phyloP scores from a whole-genome alignment of 108 stramenopile species.

The Skeletonema potamos region DNA sequence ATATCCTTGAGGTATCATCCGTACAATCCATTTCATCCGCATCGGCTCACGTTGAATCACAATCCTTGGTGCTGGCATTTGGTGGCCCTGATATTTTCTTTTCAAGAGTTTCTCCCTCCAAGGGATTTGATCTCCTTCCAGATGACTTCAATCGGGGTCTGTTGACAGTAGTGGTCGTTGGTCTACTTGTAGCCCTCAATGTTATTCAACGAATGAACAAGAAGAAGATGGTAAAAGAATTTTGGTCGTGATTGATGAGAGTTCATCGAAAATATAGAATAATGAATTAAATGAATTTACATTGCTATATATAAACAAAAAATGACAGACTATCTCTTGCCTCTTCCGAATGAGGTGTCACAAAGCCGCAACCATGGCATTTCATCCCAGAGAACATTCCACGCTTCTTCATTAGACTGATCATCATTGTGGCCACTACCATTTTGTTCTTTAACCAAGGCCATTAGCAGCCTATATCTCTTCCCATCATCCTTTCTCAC shows the following conservation, averaged over 20 bases:
- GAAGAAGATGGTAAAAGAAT: slow-evolving; percentile 50
- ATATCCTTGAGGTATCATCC: slow-evolving; percentile 63
- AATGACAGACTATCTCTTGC: not conserved
- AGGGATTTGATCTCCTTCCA: slow-evolving; percentile 87
- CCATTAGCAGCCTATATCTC: slow-evolving; percentile 60
- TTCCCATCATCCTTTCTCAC: slow-evolving; percentile 65
- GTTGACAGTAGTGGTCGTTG: slow-evolving; percentile 61
- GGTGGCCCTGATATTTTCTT: slow-evolving; percentile 91
- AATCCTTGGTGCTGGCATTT: slow-evolving; percentile 70
- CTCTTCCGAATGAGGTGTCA: slow-evolving; percentile 52
- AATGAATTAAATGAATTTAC: not conserved
- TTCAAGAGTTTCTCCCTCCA: slow-evolving; percentile 76
- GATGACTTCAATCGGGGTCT: slow-evolving; percentile 78
- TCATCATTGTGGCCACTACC: not conserved
- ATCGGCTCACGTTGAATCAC: slow-evolving; percentile 81
- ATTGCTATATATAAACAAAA: no score
- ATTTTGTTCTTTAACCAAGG: slow-evolving; percentile 20
- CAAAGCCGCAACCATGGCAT: slow-evolving; percentile 63
- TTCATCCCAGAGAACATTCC: slow-evolving; percentile 51
- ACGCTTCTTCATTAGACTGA: slow-evolving; percentile 24
- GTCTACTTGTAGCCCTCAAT: slow-evolving; percentile 52
- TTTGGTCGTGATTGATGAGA: slow-evolving; percentile 21
- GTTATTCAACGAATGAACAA: slow-evolving; percentile 55
- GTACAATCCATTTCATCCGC: slow-evolving; percentile 56
- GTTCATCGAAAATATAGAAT: not conserved